These are phyloP conservation scores for Chenopodium album DNA, from an alignment of 148 eudicot genomes.

Conservation along the genomic window DNA sequence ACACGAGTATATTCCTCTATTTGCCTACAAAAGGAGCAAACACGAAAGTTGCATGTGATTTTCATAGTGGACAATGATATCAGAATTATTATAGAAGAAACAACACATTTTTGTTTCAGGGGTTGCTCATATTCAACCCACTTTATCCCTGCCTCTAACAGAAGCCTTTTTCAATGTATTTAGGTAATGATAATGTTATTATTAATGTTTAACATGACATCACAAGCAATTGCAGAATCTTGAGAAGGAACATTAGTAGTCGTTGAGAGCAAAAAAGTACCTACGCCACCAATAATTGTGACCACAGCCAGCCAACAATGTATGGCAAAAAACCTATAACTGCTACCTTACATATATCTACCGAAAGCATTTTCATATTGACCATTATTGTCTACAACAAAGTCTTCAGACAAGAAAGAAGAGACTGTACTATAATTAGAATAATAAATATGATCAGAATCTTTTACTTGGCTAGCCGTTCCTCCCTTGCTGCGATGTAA, in stretches of 20 bases:
- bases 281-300: not conserved
- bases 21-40: slow-evolving; percentile 50
- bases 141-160: not conserved
- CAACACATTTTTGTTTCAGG: not conserved
- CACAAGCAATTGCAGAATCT: not conserved
- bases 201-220: not conserved
- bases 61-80: not conserved
- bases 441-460: not conserved
- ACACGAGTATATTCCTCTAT: slow-evolving; percentile 70
- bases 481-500: slow-evolving; percentile 69
- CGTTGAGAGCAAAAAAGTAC: not conserved
- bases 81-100: not conserved
- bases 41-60: not conserved
- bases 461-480: slow-evolving; percentile 61
- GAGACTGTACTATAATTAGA: not conserved
- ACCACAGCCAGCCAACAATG: not conserved
- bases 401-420: not conserved
- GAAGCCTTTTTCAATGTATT: not conserved
- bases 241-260: not conserved
- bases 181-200: not conserved
- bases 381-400: not conserved
- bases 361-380: not conserved
- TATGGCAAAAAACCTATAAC: not conserved
- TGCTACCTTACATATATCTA: not conserved
- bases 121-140: not conserved